Percentiles rank a stretch among this genome's conserved stretches.
phyloP scores from a whole-genome alignment of 108 stramenopile species.

The Bacterosira constricta region DNA sequence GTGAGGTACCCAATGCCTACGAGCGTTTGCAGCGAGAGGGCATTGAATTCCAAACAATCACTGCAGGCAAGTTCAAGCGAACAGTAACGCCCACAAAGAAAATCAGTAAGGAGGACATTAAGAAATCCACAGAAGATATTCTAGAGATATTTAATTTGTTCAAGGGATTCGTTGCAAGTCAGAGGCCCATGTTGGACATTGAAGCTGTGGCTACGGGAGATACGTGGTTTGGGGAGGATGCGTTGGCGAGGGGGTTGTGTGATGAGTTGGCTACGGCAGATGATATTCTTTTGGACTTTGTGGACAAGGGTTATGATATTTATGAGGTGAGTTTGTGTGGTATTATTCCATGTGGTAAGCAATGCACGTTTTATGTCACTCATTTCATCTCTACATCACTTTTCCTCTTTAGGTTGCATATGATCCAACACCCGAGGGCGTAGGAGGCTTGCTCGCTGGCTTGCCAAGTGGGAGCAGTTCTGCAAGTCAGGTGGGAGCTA shows the following conservation, averaged over 20 bases:
- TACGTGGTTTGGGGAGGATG: conserved; percentile 92
- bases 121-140: conserved; percentile 84
- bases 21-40: conserved; percentile 89
- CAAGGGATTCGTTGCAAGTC: conserved; percentile 75
- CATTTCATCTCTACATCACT: too few relatives aligned
- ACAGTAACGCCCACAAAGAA: conserved; percentile 94
- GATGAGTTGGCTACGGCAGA: conserved; percentile 91
- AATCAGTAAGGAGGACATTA: conserved; percentile 82
- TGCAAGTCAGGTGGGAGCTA: neutral
- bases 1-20: conserved; percentile 91
- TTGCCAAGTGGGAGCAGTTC: conserved; percentile 14
- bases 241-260: conserved; percentile 79
- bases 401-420: conserved; percentile 13
- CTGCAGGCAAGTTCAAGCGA: conserved; percentile 92
- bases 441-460: conserved; percentile 15
- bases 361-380: neutral
- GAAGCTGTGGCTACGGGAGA: conserved; percentile 93
- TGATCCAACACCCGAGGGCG: conserved; percentile 22
- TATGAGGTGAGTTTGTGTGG: conserved; percentile 53
- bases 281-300: conserved; percentile 75
- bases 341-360: conserved; percentile 23
- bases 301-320: conserved; percentile 78
- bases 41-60: conserved; percentile 93
- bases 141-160: conserved; percentile 83
- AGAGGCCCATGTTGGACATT: conserved; percentile 88